A percentile compares a stretch with the other conserved stretches of the same genome.
Evolutionary conservation across 495 filamentous ascomycete species (phyloP).

Genomic region (Podospora appendiculata): DNA sequence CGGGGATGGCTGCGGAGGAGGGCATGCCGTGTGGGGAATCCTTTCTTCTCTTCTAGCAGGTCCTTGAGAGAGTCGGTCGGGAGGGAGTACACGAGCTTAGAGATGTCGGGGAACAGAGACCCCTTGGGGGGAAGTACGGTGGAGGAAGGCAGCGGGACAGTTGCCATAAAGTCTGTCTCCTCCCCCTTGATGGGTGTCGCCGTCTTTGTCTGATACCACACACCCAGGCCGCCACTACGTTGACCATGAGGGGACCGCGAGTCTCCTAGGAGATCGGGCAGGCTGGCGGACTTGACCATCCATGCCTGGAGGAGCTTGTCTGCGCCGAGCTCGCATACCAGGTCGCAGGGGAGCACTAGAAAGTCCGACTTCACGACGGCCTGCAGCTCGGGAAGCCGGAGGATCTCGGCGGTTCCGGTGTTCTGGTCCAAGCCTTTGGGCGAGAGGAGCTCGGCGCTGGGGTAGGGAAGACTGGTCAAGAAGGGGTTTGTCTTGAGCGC

Average conservation of each 20-base stretch:
- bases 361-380: slow-evolving; percentile 72
- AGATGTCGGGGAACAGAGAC: slow-evolving; percentile 56
- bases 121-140: slow-evolving; percentile 48
- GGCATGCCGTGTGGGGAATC: slow-evolving; percentile 61
- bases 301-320: slow-evolving; percentile 78
- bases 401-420: slow-evolving; percentile 83
- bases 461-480: slow-evolving; percentile 70
- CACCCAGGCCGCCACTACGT: slow-evolving; percentile 66
- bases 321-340: slow-evolving; percentile 83
- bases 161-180: slow-evolving; percentile 83
- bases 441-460: slow-evolving; percentile 65
- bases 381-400: slow-evolving; percentile 69
- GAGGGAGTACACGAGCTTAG: slow-evolving; percentile 60
- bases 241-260: slow-evolving; percentile 25
- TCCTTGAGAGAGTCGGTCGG: slow-evolving; percentile 84
- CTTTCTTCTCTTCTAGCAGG: slow-evolving; percentile 60
- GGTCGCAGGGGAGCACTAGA: slow-evolving; percentile 84
- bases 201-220: slow-evolving; percentile 84
- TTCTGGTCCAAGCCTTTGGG: slow-evolving; percentile 65
- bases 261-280: slow-evolving; percentile 38
- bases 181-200: slow-evolving; percentile 73
- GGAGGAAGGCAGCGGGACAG: slow-evolving; percentile 51
- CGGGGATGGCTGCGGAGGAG: slow-evolving; percentile 63
- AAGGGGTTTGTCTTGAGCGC: slow-evolving; percentile 82
- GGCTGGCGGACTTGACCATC: slow-evolving; percentile 75